Evolutionary conservation across 345 rosid species (phyloP), one percentile per base, ranked within the genome.

Genomic region (Noccaea bulbosa): DNA sequence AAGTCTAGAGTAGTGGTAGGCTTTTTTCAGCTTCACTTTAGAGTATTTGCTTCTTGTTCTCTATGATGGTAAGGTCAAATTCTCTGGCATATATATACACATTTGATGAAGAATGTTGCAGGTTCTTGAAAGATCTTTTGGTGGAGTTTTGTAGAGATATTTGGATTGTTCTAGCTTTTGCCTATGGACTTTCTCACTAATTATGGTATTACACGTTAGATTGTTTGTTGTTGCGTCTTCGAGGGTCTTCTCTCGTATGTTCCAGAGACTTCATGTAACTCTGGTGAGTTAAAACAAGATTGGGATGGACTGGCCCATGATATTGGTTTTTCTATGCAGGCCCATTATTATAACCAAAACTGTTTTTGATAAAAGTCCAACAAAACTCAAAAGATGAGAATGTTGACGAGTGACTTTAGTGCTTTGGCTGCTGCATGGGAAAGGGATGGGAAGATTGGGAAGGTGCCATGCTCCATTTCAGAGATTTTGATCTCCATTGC

Each of bases 101-200:
- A 50, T 55, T 49, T 22, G n/a, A 41, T 50, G 52, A 53, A 56
- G 62, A 74, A 58, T 35, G 62, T 11, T 17, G 62, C 15, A 30
- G 64, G 37, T 78, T 81, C 80, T 65, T 69, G 82, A 81, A 78
- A 55, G 32, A 64, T 59, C 82, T 54, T 40, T 38, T 53, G 30
- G 33, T 73, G 24, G 53, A n/a, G 14, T 35, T 39, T 52, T 43
- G 56, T 2, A 60, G 80, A 58, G 39, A 30, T 52, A 41, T 37
- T 70, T 44, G 0, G 85, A 79, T 79, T 54, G 37, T 82, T 82
- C 85, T 69, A 76, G 85, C 52, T 41, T 68, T 55, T 46, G 35
- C 20, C 24, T 35, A 2, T 5, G 48, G 16, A 30, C 15, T 2
- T 10, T 48, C 24, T 24, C 35, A 60, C 37, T 44, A 51, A 74